These are phyloP conservation scores for Jimgerdemannia flammicorona DNA, from an alignment of 192 early-diverging fungal species.

Conservation along the genomic window DNA sequence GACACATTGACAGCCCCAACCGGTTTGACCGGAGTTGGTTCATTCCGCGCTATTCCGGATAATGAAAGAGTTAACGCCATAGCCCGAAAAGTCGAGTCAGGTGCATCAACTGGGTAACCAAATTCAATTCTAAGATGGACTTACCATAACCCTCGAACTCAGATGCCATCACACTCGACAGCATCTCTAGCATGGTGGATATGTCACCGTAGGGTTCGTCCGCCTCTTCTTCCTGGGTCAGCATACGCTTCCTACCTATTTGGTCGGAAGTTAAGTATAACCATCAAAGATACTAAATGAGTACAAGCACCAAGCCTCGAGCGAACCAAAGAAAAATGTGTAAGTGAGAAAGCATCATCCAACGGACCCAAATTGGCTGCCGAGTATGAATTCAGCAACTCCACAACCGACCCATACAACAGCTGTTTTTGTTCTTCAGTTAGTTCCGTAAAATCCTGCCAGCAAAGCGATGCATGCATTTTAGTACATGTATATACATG, in stretches of 20 bases:
- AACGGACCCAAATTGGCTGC: constrained; percentile 28
- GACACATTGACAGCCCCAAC: constrained; percentile 35
- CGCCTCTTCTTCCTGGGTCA: constrained; percentile 45
- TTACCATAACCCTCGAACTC: constrained; percentile 54
- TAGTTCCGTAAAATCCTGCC: constrained; percentile 35
- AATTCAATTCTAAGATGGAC: constrained; percentile 4
- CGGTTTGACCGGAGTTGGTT: background rate
- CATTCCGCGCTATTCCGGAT: background rate
- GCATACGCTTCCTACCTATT: constrained; percentile 36
- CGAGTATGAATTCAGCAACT: constrained; percentile 54
- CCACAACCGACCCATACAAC: constrained; percentile 40
- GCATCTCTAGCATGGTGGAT: constrained; percentile 50
- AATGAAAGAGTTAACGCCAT: background rate
- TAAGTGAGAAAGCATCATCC: constrained; percentile 27
- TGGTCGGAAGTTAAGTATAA: background rate
- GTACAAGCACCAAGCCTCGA: no score
- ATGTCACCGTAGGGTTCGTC: constrained; percentile 66
- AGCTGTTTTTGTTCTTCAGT: constrained; percentile 40
- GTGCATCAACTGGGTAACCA: background rate
- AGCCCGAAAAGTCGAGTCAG: no score
- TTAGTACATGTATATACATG: no score
- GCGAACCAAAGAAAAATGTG: background rate
- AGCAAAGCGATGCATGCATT: background rate
- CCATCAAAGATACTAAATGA: background rate
- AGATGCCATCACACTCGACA: constrained; percentile 55